phyloP scores from a whole-genome alignment of 108 stramenopile genomes.

The Aureococcus anophagefferens region DNA sequence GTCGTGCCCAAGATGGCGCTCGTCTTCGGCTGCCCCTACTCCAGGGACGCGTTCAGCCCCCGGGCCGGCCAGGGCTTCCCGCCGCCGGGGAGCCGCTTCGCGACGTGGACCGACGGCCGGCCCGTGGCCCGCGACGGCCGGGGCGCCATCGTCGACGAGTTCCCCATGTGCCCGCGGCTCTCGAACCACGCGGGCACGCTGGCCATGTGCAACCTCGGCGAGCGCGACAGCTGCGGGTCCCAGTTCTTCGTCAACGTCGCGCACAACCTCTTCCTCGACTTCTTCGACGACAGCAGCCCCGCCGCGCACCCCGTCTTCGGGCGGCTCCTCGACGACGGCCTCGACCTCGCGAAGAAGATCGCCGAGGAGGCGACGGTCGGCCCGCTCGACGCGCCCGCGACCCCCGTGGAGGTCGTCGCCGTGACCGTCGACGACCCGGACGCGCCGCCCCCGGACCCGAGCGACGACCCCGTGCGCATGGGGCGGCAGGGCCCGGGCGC shows the following conservation, averaged over 20 bases:
- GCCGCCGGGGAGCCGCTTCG: neutral
- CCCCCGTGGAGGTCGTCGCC: no score
- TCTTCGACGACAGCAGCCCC: slow-evolving; percentile 37
- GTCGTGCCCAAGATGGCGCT: slow-evolving; percentile 58
- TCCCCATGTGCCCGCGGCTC: neutral
- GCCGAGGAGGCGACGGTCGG: slow-evolving; percentile 3
- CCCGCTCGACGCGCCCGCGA: no score
- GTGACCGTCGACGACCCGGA: no score
- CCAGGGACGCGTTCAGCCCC: slow-evolving; percentile 30
- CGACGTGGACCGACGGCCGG: no score
- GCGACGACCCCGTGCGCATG: no score
- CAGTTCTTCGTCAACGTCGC: slow-evolving; percentile 63
- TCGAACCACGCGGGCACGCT: slow-evolving; percentile 14
- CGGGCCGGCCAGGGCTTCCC: slow-evolving; percentile 32
- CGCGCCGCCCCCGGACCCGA: no score
- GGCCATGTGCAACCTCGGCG: slow-evolving; percentile 23
- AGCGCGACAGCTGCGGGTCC: slow-evolving; percentile 37
- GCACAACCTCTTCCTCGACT: slow-evolving; percentile 58
- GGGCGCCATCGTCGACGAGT: slow-evolving; percentile 18
- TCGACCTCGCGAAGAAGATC: neutral
- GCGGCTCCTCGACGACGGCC: slow-evolving; percentile 26
- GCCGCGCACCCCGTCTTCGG: slow-evolving; percentile 63
- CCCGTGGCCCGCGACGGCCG: neutral
- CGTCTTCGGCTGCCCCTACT: slow-evolving; percentile 46
- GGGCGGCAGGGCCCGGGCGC: no score